Percentiles rank a stretch among this genome's conserved stretches.
Conservation (phyloP, 179 eudicot species). For the Silene coronaria region DNA sequence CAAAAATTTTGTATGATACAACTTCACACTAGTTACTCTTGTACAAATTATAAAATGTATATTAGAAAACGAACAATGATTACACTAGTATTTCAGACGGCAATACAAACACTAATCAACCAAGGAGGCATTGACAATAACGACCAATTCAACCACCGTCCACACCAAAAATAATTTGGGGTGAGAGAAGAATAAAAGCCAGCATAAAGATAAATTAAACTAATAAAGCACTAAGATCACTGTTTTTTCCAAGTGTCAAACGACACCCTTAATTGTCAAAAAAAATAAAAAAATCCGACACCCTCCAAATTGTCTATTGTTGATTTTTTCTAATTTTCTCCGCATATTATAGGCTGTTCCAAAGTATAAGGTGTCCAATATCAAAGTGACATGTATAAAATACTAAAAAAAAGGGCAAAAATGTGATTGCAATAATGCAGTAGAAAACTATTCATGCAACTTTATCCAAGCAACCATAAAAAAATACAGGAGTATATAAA, state of each 20-base stretch:
- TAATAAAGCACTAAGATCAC: slow-evolving; percentile 9
- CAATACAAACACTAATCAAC: not conserved
- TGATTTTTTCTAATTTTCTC: slow-evolving; percentile 20
- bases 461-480: slow-evolving; percentile 16
- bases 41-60: too few relatives aligned
- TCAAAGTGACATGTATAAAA: slow-evolving; percentile 17
- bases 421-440: slow-evolving; percentile 23
- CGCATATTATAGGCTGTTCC: slow-evolving; percentile 30
- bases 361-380: slow-evolving; percentile 22
- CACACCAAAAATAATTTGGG: not conserved
- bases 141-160: slow-evolving; percentile 11
- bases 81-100: not conserved
- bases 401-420: not conserved
- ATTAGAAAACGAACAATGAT: not conserved
- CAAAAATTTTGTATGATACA: too few relatives aligned
- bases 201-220: not conserved
- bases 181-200: not conserved
- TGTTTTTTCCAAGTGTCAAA: slow-evolving; percentile 17
- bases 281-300: too few relatives aligned
- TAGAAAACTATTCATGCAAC: not conserved
- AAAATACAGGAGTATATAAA: slow-evolving; percentile 4
- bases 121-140: slow-evolving; percentile 1
- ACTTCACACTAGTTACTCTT: too few relatives aligned
- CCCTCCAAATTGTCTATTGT: not conserved
- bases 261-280: too few relatives aligned